Evolutionary conservation across 768 basidiomycete species (phyloP).

Genomic region (Calvatia gigantea): DNA sequence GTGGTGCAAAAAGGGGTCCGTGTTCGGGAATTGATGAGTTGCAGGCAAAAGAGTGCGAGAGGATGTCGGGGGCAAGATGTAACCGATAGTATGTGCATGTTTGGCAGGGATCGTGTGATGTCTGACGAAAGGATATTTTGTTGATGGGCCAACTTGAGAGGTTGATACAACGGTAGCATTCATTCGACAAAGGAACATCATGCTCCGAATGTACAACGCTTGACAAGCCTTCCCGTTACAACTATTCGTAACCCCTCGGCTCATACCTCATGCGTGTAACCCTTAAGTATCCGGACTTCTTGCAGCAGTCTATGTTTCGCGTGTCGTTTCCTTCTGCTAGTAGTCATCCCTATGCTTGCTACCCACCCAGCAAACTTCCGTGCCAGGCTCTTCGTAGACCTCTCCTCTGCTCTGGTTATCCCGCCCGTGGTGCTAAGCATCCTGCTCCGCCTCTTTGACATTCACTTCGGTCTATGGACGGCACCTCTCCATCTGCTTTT

Average conservation of each 20-base stretch:
- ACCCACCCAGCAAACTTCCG: slow-evolving; percentile 15
- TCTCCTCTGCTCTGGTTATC: slow-evolving; percentile 11
- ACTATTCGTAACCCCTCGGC: neutral
- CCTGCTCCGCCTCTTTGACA: slow-evolving; percentile 24
- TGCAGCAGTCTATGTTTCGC: neutral
- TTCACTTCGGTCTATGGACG: slow-evolving; percentile 31
- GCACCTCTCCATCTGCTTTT: slow-evolving; percentile 37
- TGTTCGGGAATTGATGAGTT: neutral
- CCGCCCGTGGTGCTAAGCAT: slow-evolving; percentile 10
- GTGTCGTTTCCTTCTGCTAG: neutral
- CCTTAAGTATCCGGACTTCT: neutral
- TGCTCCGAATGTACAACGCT: slow-evolving; percentile 9
- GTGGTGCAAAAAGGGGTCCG: slow-evolving; percentile 3
- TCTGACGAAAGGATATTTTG: neutral
- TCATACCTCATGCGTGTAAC: neutral
- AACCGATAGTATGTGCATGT: slow-evolving; percentile 6
- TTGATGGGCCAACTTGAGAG: neutral
- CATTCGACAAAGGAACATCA: slow-evolving; percentile 11
- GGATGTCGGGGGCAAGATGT: neutral
- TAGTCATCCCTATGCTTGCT: neutral
- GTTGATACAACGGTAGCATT: slow-evolving; percentile 4
- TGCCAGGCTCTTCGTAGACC: slow-evolving; percentile 11
- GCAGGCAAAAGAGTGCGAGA: neutral
- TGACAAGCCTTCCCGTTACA: slow-evolving; percentile 10
- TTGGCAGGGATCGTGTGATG: neutral